Evolutionary conservation across 805 yeast genomes (phyloP), one percentile per base, ranked within the genome.

Genomic region (Kodamaea fukazawae): DNA sequence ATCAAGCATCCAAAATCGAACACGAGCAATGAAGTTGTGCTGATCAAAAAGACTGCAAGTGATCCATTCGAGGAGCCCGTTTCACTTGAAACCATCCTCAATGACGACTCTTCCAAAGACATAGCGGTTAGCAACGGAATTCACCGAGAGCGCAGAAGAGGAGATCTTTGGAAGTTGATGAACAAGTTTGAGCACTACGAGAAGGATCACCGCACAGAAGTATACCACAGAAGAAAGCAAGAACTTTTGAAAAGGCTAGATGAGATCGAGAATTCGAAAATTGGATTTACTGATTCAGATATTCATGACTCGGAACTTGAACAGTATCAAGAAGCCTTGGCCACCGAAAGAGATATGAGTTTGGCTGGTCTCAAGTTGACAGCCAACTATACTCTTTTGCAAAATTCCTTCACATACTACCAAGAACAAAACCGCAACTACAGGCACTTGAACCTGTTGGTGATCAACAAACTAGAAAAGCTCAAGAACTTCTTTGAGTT

Each of bases 401-500:
- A 63, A 40, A 53, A 50, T 27, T 57, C 65, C 7, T 47, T 58
- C 29, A 44, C 46, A 4, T 67, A 64, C 41, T 68, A 67, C 43
- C 61, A 64, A 30, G 68, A 68, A 32, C 61, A 70, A 8, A 62
- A 67, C 45, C 54, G 55, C 32, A 50, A 48, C 22, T 69, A 67
- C 47, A 58, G 56, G 42, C 53, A 54, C 38, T 55, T 62, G 51
- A 65, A 60, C 41, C 30, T 43, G 14, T 40, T 55, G 4, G 32
- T 60, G 47, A 43, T 58, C 13, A 67, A 63, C 48, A 68, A 67
- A 46, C 54, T 70, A 27, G 57, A 58, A 34, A 70, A 69, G 46
- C 47, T 70, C 32, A 59, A 60, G 47, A 59, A 62, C 42, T 69
- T 68, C 41, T 57, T 70, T 29, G 66, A 62, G 45, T 65, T 49